phyloP scores from a whole-genome alignment of 345 rosid species.

The Citrus medica region DNA sequence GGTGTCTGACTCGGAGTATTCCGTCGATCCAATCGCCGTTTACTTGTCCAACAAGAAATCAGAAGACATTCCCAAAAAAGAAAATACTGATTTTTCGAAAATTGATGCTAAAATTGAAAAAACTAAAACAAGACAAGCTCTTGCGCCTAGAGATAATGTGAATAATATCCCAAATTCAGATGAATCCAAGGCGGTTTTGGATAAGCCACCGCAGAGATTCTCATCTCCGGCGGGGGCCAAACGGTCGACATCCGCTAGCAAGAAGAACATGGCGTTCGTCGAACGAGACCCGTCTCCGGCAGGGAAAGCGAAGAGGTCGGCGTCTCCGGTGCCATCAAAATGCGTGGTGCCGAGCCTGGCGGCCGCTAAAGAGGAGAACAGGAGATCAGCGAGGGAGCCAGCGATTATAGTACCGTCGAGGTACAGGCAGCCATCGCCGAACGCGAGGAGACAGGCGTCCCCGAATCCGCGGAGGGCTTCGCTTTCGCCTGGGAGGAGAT shows the following conservation, averaged over 20 bases:
- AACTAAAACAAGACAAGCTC: conserved; percentile 43
- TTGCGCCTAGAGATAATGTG: conserved; percentile 45
- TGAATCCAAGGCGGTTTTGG: conserved; percentile 21
- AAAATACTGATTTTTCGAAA: conserved; percentile 8
- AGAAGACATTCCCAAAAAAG: conserved; percentile 4
- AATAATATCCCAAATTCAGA: conserved; percentile 13
- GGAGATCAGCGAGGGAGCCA: conserved; percentile 65
- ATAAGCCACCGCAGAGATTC: conserved; percentile 57
- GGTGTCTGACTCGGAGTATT: conserved; percentile 66
- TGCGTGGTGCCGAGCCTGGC: conserved; percentile 84
- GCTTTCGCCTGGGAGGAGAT: conserved; percentile 76
- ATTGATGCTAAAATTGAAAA: conserved; percentile 25
- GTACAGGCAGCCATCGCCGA: conserved; percentile 90
- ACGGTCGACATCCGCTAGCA: conserved; percentile 54
- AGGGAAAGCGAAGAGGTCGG: conserved; percentile 73
- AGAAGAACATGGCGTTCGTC: conserved; percentile 31
- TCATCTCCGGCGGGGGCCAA: conserved; percentile 75
- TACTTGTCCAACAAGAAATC: conserved; percentile 55
- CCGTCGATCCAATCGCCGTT: conserved; percentile 69
- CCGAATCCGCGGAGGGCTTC: conserved; percentile 69
- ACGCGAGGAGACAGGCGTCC: conserved; percentile 67
- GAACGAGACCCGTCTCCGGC: conserved; percentile 82
- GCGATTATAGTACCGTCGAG: conserved; percentile 90
- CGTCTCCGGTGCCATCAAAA: conserved; percentile 88
- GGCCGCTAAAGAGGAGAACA: conserved; percentile 73